phyloP scores from a whole-genome alignment of 2,329 filamentous ascomycete species.

The Pseudodiploospora longispora region DNA sequence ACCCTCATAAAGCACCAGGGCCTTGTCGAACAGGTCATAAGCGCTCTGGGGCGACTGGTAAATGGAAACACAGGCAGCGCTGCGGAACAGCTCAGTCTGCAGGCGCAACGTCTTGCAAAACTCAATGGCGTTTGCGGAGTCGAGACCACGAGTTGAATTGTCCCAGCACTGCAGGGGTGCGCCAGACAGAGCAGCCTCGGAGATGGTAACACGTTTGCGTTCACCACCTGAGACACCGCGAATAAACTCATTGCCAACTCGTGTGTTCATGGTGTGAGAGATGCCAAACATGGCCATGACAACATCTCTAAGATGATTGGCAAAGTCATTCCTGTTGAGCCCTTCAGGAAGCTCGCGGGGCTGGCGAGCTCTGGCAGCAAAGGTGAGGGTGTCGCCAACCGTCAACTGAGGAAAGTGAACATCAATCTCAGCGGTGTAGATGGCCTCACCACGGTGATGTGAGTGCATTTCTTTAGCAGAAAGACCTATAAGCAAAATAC shows the following conservation, averaged over 20 bases:
- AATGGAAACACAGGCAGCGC: conserved; percentile 62
- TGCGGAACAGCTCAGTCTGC: conserved; percentile 58
- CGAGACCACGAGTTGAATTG: conserved; percentile 66
- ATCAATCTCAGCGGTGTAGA: conserved; percentile 80
- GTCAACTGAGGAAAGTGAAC: conserved; percentile 71
- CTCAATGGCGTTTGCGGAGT: conserved; percentile 68
- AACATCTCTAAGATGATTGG: conserved; percentile 59
- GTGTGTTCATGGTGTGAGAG: conserved; percentile 63
- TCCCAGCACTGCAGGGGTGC: conserved; percentile 60
- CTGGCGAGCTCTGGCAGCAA: conserved; percentile 63
- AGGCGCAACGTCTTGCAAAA: conserved; percentile 64
- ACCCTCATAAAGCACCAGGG: conserved; percentile 49
- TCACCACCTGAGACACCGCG: conserved; percentile 70
- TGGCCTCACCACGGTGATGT: conserved; percentile 73
- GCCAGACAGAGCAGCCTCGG: conserved; percentile 51
- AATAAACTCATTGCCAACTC: conserved; percentile 67
- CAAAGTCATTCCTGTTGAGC: conserved; percentile 44
- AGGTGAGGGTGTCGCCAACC: conserved; percentile 71
- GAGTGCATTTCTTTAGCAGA: conserved; percentile 67
- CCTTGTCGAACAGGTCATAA: conserved; percentile 59
- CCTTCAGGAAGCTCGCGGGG: conserved; percentile 54
- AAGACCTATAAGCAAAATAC: conserved; percentile 38
- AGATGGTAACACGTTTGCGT: conserved; percentile 58
- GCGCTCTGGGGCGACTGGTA: conserved; percentile 60
- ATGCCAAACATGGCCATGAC: conserved; percentile 72